Evolutionary conservation across 805 yeast species (phyloP), one percentile per base, ranked within the genome.

Genomic region (Kregervanrija fluxuum): DNA sequence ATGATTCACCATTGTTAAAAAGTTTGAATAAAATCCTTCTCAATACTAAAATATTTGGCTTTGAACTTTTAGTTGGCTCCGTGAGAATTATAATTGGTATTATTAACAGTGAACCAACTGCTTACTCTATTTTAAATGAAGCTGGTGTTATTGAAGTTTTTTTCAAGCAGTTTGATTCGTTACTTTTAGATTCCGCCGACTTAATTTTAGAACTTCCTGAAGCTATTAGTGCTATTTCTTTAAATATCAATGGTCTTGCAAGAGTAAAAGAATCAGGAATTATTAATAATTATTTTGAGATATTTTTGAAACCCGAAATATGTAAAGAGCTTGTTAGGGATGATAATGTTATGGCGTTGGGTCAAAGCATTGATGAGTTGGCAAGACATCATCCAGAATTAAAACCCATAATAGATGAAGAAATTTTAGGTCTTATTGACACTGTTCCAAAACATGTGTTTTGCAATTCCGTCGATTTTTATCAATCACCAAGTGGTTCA

Each of bases 41-140:
- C 11, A 68, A 85, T 53, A 77, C 84, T 1, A 50, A 61, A 0
- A 61, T 75, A 0, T 86, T 88, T 67, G 96, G 96, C 0, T 76
- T 79, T 35, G 71, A 77, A 12, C 62, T 86, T 11, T 60, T 85
- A 11, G 69, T 85, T 0, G 68, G 76, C 16, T 73, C 85, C 0
- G 60, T 90, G 33, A 82, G 79, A 48, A 74, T 82, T 11, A 71
- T 88, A 15, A 74, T 82, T 35, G 74, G 74, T 11, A 85, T 88
- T 47, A 79, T 90, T 30, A 91, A 90, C 58, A 85, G 83, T 52
- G 97, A 91, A 55, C 96, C 97, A 8, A 88, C 96, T 0, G 86
- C 95, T 3, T 90, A 74, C 55, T 73, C 84, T 2, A 80, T 90
- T 36, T 69, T 90, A 51, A 80, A 77, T 35, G 98, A 90, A 59